Evolutionary conservation across 352 stramenopile genomes (phyloP).

Genomic region (Phytopythium litorale): DNA sequence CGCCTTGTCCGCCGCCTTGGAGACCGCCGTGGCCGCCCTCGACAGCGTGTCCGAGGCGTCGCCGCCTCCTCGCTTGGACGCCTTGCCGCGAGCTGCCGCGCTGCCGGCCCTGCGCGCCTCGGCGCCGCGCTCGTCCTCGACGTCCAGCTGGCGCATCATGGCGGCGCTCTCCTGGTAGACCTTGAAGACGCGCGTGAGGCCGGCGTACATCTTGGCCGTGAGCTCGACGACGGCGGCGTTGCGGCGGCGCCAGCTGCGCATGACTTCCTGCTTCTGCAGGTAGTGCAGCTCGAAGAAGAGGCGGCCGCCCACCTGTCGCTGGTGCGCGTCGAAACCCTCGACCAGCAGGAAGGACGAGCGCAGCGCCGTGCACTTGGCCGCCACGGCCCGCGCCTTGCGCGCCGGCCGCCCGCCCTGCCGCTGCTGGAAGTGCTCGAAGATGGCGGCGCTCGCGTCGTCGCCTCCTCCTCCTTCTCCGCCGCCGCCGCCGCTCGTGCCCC

Average conservation of each 20-base stretch:
- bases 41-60: neutral
- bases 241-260: constrained; percentile 21
- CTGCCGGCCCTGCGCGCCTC: neutral
- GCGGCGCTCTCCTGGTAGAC: constrained; percentile 13
- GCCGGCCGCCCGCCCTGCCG: constrained; percentile 22
- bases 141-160: constrained; percentile 8
- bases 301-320: constrained; percentile 9
- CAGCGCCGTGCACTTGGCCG: constrained; percentile 27
- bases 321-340: constrained; percentile 19
- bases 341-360: constrained; percentile 32
- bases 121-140: constrained; percentile 8
- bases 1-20: neutral
- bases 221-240: constrained; percentile 32
- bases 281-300: constrained; percentile 27
- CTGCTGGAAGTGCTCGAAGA: constrained; percentile 28
- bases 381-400: constrained; percentile 28
- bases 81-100: neutral
- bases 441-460: constrained; percentile 9
- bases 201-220: constrained; percentile 18
- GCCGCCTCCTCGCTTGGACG: neutral
- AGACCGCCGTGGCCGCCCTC: neutral
- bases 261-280: constrained; percentile 7
- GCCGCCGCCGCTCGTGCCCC: neutral
- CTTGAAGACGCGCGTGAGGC: constrained; percentile 17
- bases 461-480: neutral